A percentile compares a stretch with the other conserved stretches of the same genome.
Conservation (phyloP, 208 protist species). For the Leishmania lainsoni region DNA sequence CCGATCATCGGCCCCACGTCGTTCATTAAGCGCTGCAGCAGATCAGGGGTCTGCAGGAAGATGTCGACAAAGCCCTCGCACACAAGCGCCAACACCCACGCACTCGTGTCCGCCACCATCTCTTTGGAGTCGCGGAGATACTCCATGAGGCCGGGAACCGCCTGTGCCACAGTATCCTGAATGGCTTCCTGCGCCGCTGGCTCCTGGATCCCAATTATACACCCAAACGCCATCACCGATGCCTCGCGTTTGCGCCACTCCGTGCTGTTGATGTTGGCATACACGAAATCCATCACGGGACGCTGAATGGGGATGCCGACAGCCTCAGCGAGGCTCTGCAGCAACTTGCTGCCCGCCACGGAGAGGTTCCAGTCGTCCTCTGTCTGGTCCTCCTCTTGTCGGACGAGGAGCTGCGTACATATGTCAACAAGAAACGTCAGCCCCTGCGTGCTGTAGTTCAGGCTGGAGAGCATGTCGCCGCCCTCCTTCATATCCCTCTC, state of each 20-base stretch:
- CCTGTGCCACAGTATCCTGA: conserved; percentile 86
- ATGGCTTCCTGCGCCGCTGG: conserved; percentile 57
- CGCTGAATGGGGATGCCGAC: conserved; percentile 72
- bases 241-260: conserved; percentile 97
- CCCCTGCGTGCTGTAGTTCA: conserved; percentile 88
- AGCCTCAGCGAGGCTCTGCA: conserved; percentile 86
- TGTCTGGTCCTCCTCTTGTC: conserved; percentile 93
- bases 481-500: conserved; percentile 89
- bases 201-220: conserved; percentile 95
- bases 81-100: conserved; percentile 95
- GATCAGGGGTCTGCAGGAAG: conserved; percentile 53
- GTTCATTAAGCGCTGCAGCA: conserved; percentile 80
- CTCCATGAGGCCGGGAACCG: conserved; percentile 86
- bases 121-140: conserved; percentile 82
- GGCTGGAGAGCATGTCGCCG: conserved; percentile 40
- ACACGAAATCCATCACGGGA: conserved; percentile 95
- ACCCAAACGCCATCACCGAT: conserved; percentile 95
- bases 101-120: conserved; percentile 94
- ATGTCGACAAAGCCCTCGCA: conserved; percentile 90
- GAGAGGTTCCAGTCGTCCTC: conserved; percentile 96
- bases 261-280: conserved; percentile 84
- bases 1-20: conserved; percentile 70
- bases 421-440: conserved; percentile 85
- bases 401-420: conserved; percentile 84
- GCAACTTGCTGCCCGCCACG: conserved; percentile 91